Base-by-base conservation (phyloP, 176 grass and related monocot genomes). In the Aegilops sharonensis region DNA sequence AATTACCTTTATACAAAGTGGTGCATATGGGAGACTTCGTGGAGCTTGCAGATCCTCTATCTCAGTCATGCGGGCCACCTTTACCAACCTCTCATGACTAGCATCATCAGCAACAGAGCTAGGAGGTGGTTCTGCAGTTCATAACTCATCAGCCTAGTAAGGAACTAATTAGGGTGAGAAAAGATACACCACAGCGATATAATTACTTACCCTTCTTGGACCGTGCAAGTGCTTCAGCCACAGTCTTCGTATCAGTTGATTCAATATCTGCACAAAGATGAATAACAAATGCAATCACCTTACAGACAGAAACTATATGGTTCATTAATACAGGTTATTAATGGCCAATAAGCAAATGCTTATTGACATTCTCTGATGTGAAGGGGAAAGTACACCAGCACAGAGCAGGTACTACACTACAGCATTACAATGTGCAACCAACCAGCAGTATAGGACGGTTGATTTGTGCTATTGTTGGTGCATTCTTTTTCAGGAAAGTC, bases 161-260 rank as follows among this genome's bases (percentile, higher is more conserved):
- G 37, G 9, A 77, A 56, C 34, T 48, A 43, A 52, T 47, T 76
- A 65, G 61, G 27, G 59, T 43, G 57, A 81, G 68, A 59, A 78
- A 79, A 24, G 31, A 88, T 42, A 85, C 24, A 84, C 14, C 14
- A 68, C 20, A 30, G 62, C 14, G 20, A 75, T 60, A 82, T 86
- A 17, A 70, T 78, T 84, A 87, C 72, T 87, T 78, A 98, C 96
- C 96, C 83, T 92, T 83, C 86, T 92, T 98, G 47, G 91, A 98
- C 88, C 79, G 86, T 69, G 81, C 91, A 86, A 98, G 91, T 79
- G 96, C 96, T 94, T 98, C 96, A 78, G 96, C 96, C 37, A 95
- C 79, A 77, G 88, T 68, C 75, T 91, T 88, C 8, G 96, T 89
- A 82, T 98, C 91, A 87, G 81, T 88, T 34, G 90, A 82, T 78